Base-by-base conservation (phyloP, 2,329 filamentous ascomycete species). In the Ceratocystis eucalypticola region DNA sequence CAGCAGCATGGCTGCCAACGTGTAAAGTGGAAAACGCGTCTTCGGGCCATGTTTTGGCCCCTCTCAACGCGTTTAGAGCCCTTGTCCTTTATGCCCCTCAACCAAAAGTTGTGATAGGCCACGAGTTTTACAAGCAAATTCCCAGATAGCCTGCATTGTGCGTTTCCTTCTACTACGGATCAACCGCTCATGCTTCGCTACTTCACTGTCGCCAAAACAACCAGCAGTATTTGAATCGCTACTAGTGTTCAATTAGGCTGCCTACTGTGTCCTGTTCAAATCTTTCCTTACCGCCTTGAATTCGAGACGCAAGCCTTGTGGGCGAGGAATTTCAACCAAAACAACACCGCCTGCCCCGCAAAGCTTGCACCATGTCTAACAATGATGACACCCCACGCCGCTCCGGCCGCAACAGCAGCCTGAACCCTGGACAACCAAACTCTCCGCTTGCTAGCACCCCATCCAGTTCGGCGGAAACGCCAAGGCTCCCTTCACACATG, bases 401-500 rank as follows among this genome's bases (percentile, higher is more conserved):
- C 41, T 57, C 61, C 30, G 61, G 64, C 61, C 63, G 64, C 25
- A 63, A 41, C 64, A 48, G 25, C 30, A 65, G 44, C 12, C 33
- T 66, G 59, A 66, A 57, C 55, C 64, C 64, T n/a, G 55, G 15
- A 44, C 61, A 63, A 17, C 12, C 44, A 12, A 63, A 25, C 44
- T 63, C 61, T 25, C 61, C 50, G 45, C 61, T 55, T n/a, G 66
- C 66, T 15, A 37, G 46, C 46, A 68, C 61, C 20, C 64, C 67
- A 3, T 68, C 67, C 1, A 55, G 66, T 53, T 62, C 61, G 4
- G 67, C 67, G 10, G 67, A 68, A 25, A 66, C 67, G 17, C 67
- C 67, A 5, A 48, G 53, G 15, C 61, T 68, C 4, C 64, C 64
- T 12, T 46, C 61, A 10, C 79, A 81, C 70, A 78, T 86, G 69